These are phyloP conservation scores for Penicillium sp. DNA, from an alignment of 2,329 filamentous ascomycete species.

Conservation along the genomic window DNA sequence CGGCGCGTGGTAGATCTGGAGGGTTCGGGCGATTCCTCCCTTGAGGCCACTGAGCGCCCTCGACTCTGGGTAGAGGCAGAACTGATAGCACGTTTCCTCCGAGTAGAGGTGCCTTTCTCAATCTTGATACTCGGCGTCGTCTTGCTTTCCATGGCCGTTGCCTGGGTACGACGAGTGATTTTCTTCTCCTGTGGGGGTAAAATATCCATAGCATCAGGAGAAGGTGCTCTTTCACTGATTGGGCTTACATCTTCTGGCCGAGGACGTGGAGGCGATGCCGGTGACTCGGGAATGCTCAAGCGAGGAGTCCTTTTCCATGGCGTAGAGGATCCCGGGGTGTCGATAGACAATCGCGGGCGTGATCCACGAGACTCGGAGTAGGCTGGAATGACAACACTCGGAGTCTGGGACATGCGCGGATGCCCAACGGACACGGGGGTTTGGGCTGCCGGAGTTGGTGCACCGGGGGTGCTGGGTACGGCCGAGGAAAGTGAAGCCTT, in stretches of 20 bases:
- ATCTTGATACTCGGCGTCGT: conserved; percentile 22
- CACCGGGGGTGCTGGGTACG: conserved; percentile 32
- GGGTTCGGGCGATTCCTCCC: conserved; percentile 30
- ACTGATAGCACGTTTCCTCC: conserved; percentile 36
- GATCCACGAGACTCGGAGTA: conserved; percentile 28
- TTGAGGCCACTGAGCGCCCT: conserved; percentile 38
- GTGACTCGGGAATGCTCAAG: conserved; percentile 36
- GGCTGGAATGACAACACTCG: conserved; percentile 28
- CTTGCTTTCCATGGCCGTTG: conserved; percentile 21
- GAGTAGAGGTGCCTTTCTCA: conserved; percentile 27
- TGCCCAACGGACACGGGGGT: conserved; percentile 28
- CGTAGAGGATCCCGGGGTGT: conserved; percentile 44
- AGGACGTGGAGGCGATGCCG: conserved; percentile 43
- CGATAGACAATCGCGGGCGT: conserved; percentile 38
- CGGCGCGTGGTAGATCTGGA: conserved; percentile 31
- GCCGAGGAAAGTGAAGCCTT: conserved; percentile 19
- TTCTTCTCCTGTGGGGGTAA: conserved; percentile 30
- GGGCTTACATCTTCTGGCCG: conserved; percentile 48
- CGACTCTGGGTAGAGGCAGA: conserved; percentile 40
- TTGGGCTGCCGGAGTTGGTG: conserved; percentile 20
- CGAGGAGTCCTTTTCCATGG: conserved; percentile 47
- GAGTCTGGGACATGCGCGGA: conserved; percentile 30
- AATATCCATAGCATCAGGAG: conserved; percentile 34
- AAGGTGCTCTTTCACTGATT: conserved; percentile 46
- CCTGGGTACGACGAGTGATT: conserved; percentile 20